Base-by-base conservation (phyloP, 148 eudicot genomes). In the Vaccinium vitisidaea region DNA sequence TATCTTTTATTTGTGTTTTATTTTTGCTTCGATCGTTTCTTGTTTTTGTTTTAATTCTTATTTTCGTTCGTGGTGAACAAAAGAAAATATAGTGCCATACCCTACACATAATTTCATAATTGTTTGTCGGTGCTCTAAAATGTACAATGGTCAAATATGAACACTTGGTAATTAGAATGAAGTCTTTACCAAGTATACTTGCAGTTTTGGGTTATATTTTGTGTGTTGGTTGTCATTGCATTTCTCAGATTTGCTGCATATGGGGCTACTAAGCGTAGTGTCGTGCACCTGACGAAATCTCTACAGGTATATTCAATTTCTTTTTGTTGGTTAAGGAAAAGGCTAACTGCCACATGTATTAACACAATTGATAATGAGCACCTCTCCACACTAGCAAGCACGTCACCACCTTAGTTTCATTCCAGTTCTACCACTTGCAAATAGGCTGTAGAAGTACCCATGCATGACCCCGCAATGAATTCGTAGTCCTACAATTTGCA, bases 201-300 rank as follows among this genome's bases (percentile, higher is more conserved):
- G 15, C 61, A 8, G 6, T 39, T 54, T 71, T 53, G 74, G 73
- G 10, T 80, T 39, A 48, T 39, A 15, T 39, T 50, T 80, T 56
- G 30, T 39, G 54, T 88, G 74, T 39, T 69, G 8, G 82, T 48
- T 58, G 25, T 32, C 74, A 52, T 76, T 80, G 18, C n/a, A 82
- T 54, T 39, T 67, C 71, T 77, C 83, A 96, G 99, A 88, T 96
- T 96, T 93, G 99, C 99, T 82, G 99, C 99, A 80, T 96, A 96
- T 86, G 99, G 99, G 84, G 99, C 98, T 82, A 96, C 99, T 32
- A 96, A 96, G 87, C 95, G 99, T 82, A 93, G 99, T 87, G 99
- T 95, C 86, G 98, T 96, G 87, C 99, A 96, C 91, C 85, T 96
- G 75, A 94, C 99, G 30, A 96, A 96, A 80, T 96, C 99, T 81